Conservation (phyloP, 2,329 filamentous ascomycete genomes). For the Cladosporium oxysporum region DNA sequence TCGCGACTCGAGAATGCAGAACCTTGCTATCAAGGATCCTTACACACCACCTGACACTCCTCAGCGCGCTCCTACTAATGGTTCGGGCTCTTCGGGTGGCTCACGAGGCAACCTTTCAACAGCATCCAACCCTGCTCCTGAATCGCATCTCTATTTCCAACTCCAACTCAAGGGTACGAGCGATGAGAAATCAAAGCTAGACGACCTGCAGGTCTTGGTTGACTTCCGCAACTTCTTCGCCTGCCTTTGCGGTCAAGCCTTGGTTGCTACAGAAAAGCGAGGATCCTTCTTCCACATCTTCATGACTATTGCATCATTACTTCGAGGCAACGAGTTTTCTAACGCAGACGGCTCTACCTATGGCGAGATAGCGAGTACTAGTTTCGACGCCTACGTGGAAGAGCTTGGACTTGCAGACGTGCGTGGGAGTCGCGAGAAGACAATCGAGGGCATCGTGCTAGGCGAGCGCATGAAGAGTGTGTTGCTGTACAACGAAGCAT, state of each 20-base stretch:
- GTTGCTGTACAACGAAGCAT: conserved; percentile 85
- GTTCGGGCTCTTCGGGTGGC: conserved; percentile 33
- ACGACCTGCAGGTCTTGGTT: conserved; percentile 57
- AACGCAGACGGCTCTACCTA: conserved; percentile 65
- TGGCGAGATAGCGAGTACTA: conserved; percentile 62
- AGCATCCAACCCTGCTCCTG: conserved; percentile 52
- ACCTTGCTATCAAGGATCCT: conserved; percentile 32
- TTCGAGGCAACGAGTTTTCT: conserved; percentile 60
- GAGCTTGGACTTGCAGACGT: conserved; percentile 78
- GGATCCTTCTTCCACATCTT: conserved; percentile 61
- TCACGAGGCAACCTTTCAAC: conserved; percentile 49
- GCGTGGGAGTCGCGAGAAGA: conserved; percentile 80
- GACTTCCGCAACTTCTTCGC: conserved; percentile 65
- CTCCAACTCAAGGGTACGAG: conserved; percentile 52
- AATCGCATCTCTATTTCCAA: conserved; percentile 60
- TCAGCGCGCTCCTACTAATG: conserved; percentile 24
- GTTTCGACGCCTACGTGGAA: conserved; percentile 74
- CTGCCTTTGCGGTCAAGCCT: conserved; percentile 62
- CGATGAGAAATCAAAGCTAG: conserved; percentile 40
- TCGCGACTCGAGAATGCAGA: conserved; percentile 32
- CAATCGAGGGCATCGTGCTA: conserved; percentile 82
- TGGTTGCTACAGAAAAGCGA: conserved; percentile 59
- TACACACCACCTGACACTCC: conserved; percentile 35
- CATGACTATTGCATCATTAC: conserved; percentile 59
- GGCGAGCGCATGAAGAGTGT: conserved; percentile 83